Base-by-base conservation (phyloP, 257 asterid genomes). In the Fraxinus excelsior region DNA sequence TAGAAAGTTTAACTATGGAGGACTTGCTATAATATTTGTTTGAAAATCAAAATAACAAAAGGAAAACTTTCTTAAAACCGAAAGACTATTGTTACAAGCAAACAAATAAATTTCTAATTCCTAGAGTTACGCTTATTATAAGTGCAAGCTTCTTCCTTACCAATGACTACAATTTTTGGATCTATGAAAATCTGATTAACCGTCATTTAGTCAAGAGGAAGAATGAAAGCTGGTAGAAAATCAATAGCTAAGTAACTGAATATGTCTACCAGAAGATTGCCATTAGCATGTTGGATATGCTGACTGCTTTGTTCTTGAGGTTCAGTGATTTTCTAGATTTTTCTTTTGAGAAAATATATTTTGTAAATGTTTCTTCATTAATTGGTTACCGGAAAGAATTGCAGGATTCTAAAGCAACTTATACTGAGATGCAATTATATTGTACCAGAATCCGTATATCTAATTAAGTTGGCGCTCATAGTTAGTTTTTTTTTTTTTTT, bases 221-320 rank as follows among this genome's bases (percentile, higher is more conserved):
- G 32, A 58, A 6, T 77, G 16, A 42, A 42, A 42, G 28, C 60
- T 21, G 19, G 28, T 2, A 26, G 56, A 14, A 68, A 71, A 18
- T 42, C 74, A 68, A 37, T 73, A 38, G 37, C 79, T 21, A 28
- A 68, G 26, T 66, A 67, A 73, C 75, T 32, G 74, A 77, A 9
- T 40, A 66, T 66, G 23, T 53, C 34, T 26, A 62, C 35, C 21
- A 29, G 35, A 38, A 60, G 53, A n/a, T 76, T 38, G 67, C 72
- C 60, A 67, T 75, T 75, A 58, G 65, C 35, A 58, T 58, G 73
- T 29, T n/a, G 68, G 70, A 2, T 51, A 23, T 68, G 49, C 65
- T 73, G 72, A 21, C 46, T 8, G 58, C 49, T 73, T 60, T 81
- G 44, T 64, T 67, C 56, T 58, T 23, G 51, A 40, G 26, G n/a